Base-by-base conservation (phyloP, 1,139 yeast genomes). In the Yamadazyma conglobata region DNA sequence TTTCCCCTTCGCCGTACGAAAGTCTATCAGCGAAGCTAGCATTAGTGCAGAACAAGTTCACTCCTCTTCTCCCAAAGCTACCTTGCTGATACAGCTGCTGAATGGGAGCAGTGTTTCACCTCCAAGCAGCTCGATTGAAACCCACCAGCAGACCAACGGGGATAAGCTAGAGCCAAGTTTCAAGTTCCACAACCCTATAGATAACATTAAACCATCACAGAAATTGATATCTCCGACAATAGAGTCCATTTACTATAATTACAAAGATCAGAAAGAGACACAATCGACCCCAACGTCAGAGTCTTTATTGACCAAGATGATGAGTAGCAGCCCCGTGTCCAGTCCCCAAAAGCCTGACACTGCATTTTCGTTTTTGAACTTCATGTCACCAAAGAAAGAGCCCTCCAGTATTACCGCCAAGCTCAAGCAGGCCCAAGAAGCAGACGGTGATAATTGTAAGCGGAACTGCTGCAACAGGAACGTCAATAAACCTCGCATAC, bases 161-260 rank as follows among this genome's bases (percentile, higher is more conserved):
- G 8, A 20, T 15, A 15, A n/a, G n/a, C n/a, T n/a, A n/a, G n/a
- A n/a, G n/a, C n/a, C n/a, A n/a, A n/a, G n/a, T n/a, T 24, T 28
- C 37, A 46, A 56, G 31, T 66, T 64, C 41, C 71, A 66, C 38
- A 67, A 67, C 39, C 73, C 73, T 0, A 57, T 58, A 8, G 57
- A 54, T 14, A 56, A 47, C 23, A 47, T 63, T 21, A 52, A 51
- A 18, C 31, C 48, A 9, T 34, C 56, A 3, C 46, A 48, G n/a
- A 43, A 46, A 24, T 33, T 42, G 14, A 43, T 49, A 1, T 37
- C 52, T 4, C 62, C 68, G 10, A 60, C 65, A 2, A 42, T 60
- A 7, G 63, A 61, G 32, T 46, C 59, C 4, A 49, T 53, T 8
- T 51, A 51, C 25, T 56, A 18, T 10, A 22, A 25, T 4, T 19